Evolutionary conservation across 108 stramenopile species (phyloP), one percentile per base, ranked within the genome.

Genomic region (Cyclotella atomus): DNA sequence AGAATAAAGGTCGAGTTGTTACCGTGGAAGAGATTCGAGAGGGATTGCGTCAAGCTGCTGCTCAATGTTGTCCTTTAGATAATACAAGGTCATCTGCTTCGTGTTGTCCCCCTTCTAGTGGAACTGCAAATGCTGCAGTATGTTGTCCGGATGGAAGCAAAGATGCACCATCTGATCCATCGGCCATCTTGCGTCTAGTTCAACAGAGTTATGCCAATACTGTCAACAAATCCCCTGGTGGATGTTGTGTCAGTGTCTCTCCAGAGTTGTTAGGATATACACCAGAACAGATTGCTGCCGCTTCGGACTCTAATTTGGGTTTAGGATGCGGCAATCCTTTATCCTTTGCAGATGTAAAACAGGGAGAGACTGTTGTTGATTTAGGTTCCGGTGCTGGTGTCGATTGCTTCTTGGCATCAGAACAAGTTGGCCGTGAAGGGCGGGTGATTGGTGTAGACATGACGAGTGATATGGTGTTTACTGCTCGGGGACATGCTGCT

Each of bases 361-460:
- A 28, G 2, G 56, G 56, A 32, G 56, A 57, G 20, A 57, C 56
- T 4, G 56, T 30, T 14, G 56, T 57, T 15, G 56, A 57, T 32
- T 19, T 57, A 12, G 56, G 56, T 5, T 57, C 56, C 30, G 56
- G 56, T 3, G 56, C 56, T 15, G 56, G 56, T 32, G 64, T 47
- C 27, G 64, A 32, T 21, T 65, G 64, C 64, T 65, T 43, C 46
- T 46, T 45, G 28, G 72, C 82, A 19, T 88, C 86, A 17, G 66
- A 75, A 41, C 61, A 75, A 6, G 91, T 91, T 0, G 88, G 87
- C 0, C 35, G 44, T 10, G 30, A 20, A n/a, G 91, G 90, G 5
- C 36, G 19, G 4, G 90, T 93, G 10, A 86, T 91, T 27, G 92
- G 92, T 10, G 83, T 93, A 12, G 92, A 93, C 76, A 90, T 93